phyloP scores from a whole-genome alignment of 1,284 basidiomycete genomes.

The Laetiporus sulphureus region DNA sequence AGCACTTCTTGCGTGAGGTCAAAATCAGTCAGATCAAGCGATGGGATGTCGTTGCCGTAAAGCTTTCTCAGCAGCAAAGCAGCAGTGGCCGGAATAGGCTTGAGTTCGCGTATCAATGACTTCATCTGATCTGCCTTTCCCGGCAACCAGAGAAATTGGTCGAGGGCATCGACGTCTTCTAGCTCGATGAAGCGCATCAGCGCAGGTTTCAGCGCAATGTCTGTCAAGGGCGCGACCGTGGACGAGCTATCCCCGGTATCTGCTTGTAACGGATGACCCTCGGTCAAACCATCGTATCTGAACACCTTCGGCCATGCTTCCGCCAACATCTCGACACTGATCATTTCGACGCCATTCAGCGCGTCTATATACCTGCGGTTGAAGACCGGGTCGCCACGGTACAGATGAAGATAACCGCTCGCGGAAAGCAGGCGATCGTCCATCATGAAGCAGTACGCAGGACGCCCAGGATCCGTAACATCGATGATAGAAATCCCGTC shows the following conservation, averaged over 20 bases:
- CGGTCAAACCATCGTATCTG: too few species aligned
- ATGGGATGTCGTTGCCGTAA: constrained; percentile 4
- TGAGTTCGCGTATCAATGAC: constrained; percentile 11
- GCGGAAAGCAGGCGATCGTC: too few species aligned
- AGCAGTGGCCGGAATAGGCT: constrained; percentile 21
- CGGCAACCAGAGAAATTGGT: constrained; percentile 21
- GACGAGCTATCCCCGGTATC: constrained; percentile 4
- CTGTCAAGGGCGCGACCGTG: constrained; percentile 18
- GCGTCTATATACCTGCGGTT: too few species aligned
- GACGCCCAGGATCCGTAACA: too few species aligned
- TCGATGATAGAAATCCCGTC: too few species aligned
- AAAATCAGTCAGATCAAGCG: constrained; percentile 21
- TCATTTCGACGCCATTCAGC: too few species aligned
- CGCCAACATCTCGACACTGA: too few species aligned
- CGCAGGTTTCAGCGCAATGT: constrained; percentile 22
- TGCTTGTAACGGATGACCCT: too few species aligned
- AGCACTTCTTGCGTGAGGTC: constrained; percentile 18
- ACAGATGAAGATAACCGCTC: too few species aligned
- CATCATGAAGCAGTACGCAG: too few species aligned
- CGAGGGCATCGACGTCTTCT: constrained; percentile 18
- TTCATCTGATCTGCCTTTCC: constrained; percentile 17
- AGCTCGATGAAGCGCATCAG: constrained; percentile 19
- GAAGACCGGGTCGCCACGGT: too few species aligned
- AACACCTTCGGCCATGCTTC: too few species aligned
- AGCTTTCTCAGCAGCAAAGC: constrained; percentile 16